These are phyloP conservation scores for Nemania diffusa DNA, from an alignment of 2,329 filamentous ascomycete species.

Conservation along the genomic window DNA sequence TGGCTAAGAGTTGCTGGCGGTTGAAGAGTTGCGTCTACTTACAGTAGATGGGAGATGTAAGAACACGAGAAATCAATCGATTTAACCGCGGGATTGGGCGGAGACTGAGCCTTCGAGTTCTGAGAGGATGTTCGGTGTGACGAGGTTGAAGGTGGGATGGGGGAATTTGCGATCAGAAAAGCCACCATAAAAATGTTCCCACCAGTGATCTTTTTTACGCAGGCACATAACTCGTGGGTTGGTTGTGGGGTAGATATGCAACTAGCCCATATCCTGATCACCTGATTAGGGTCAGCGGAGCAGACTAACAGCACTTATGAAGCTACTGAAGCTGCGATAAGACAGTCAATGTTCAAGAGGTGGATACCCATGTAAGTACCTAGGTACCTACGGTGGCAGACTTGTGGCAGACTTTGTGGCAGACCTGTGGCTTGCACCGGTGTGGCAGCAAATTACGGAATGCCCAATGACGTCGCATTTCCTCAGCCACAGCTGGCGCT, in stretches of 20 bases:
- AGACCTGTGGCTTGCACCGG: conserved; percentile 18
- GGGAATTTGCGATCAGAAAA: conserved; percentile 44
- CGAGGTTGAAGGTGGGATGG: conserved; percentile 49
- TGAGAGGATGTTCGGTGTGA: conserved; percentile 52
- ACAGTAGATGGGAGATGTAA: conserved; percentile 49
- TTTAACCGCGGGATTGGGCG: conserved; percentile 97
- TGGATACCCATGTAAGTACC: not conserved
- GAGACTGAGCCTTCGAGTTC: conserved; percentile 99
- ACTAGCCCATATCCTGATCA: conserved; percentile 33
- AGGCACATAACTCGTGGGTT: conserved; percentile 36
- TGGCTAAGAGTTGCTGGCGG: not conserved
- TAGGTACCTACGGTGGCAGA: not conserved
- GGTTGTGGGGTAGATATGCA: conserved; percentile 29
- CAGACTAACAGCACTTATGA: not conserved
- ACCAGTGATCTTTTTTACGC: conserved; percentile 36
- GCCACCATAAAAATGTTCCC: conserved; percentile 40
- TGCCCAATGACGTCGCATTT: conserved; percentile 36
- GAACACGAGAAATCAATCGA: conserved; percentile 98
- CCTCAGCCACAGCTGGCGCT: conserved; percentile 35
- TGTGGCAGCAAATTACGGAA: conserved; percentile 16
- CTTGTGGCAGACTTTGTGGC: not conserved
- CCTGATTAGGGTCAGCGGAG: conserved; percentile 46
- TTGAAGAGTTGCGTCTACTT: conserved; percentile 46
- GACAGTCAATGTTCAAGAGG: not conserved
- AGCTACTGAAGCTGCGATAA: not conserved